Percentiles rank a stretch among this genome's conserved stretches.
Evolutionary conservation across 495 filamentous ascomycete genomes (phyloP).

Genomic region (Astrocystis sublimbata): DNA sequence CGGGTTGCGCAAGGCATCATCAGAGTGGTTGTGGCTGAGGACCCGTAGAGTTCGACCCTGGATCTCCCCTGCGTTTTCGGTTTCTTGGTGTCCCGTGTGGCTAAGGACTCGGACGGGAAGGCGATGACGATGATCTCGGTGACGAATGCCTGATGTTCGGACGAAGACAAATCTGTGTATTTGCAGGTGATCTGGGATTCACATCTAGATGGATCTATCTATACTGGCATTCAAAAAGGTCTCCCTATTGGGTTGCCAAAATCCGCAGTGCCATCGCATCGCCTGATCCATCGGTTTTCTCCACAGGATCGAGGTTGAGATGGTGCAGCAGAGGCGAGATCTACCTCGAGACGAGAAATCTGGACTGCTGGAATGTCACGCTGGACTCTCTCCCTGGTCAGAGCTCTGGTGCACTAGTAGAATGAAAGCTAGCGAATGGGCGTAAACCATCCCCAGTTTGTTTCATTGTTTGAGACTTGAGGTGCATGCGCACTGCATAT

Average conservation of each 20-base stretch:
- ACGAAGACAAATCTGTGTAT: not conserved
- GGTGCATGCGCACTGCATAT: not conserved
- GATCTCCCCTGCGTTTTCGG: constrained; percentile 8
- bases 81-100: constrained; percentile 10
- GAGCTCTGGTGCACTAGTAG: no score
- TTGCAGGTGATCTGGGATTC: no score
- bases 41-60: not conserved
- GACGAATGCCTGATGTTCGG: no score
- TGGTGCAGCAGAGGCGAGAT: constrained; percentile 6
- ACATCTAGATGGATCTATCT: not conserved
- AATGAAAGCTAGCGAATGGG: not conserved
- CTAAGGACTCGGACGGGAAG: not conserved
- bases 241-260: not conserved
- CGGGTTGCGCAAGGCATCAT: constrained; percentile 8
- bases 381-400: no score
- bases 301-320: not conserved
- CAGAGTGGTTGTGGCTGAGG: constrained; percentile 1
- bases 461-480: not conserved
- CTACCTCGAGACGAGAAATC: constrained; percentile 1
- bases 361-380: not conserved
- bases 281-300: not conserved
- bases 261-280: not conserved
- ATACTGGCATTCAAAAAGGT: not conserved
- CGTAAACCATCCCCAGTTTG: not conserved
- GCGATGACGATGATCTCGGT: not conserved